Base-by-base conservation (phyloP, 352 stramenopile species). In the Phytophthora agathidicida region DNA sequence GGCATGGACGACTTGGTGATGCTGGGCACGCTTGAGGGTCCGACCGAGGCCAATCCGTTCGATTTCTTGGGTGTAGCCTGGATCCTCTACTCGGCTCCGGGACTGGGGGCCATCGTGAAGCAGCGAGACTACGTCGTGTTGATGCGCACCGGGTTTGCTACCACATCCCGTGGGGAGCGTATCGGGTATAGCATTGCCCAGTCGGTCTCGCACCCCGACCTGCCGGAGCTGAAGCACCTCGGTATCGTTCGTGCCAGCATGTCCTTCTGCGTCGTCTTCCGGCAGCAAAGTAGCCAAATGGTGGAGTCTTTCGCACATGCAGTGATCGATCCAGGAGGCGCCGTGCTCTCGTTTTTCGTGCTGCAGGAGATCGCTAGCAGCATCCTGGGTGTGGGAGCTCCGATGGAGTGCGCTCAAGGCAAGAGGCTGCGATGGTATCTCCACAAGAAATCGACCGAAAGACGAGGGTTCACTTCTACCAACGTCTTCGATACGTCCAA, bases 391-490 rank as follows among this genome's bases (percentile, higher is more conserved):
- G 59, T 71, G 19, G 65, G 64, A 22, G 65, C 69, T 41, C 60
- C 70, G 9, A 72, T 76, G 11, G 52, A 67, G 16, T 74, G 70
- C 8, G 73, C 75, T 5, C 51, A 82, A 17, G 75, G 73, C 45
- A 88, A 86, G 68, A 88, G 86, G 26, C 47, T 88, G 32, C 58
- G 75, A 31, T 86, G 75, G 62, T 78, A 73, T 32, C 41, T 81
- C 51, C 58, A 72, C 32, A 67, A 75, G 26, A 63, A 45, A 19
- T 9, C 32, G 48, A 41, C 51, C 32, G 32, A 55, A 32, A 48
- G 52, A 11, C n/a, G 22, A 8, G 20, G 33, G 3, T 9, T 11
- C 20, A 44, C 30, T 16, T 57, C 36, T 22, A 65, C 16, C 30
- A 50, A 30, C 37, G 24, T 41, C 35, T 65, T 59, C 20, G 38